Conservation (phyloP, 177 flowering plant genomes). For the Telopea speciosissima region DNA sequence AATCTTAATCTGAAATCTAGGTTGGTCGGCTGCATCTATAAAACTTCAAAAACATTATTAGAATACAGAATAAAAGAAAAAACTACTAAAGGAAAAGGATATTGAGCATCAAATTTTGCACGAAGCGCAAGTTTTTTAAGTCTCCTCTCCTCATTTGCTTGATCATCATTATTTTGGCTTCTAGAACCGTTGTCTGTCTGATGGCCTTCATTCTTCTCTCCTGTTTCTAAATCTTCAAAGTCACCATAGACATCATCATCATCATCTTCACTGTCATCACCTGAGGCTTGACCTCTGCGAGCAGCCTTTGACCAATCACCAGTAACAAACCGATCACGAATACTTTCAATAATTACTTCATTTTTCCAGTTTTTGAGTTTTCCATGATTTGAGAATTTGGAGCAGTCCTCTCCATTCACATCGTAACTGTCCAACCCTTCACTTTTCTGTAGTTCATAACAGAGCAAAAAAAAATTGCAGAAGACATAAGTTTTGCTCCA, state of each 20-base stretch:
- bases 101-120: slow-evolving; percentile 84
- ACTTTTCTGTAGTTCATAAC: slow-evolving; percentile 34
- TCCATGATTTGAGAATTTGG: slow-evolving; percentile 38
- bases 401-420: slow-evolving; percentile 60
- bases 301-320: slow-evolving; percentile 88
- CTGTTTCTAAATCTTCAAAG: slow-evolving; percentile 94
- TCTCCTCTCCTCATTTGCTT: slow-evolving; percentile 51
- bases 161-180: slow-evolving; percentile 29
- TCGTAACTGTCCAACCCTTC: slow-evolving; percentile 36
- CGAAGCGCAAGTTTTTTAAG: slow-evolving; percentile 84
- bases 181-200: slow-evolving; percentile 15
- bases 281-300: slow-evolving; percentile 41
- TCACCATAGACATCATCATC: slow-evolving; percentile 63
- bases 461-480: slow-evolving; percentile 7
- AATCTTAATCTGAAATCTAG: no score
- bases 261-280: slow-evolving; percentile 33
- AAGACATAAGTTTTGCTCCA: background rate
- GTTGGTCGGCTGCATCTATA: no score
- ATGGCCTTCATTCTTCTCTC: slow-evolving; percentile 44
- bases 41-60: no score
- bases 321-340: slow-evolving; percentile 88
- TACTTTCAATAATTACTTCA: slow-evolving; percentile 44
- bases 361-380: slow-evolving; percentile 52
- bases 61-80: background rate
- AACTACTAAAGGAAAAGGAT: slow-evolving; percentile 42